Percentiles rank a stretch among this genome's conserved stretches.
These are phyloP conservation scores for Pueraria montana DNA, from an alignment of 306 rosid genomes.

Conservation along the genomic window DNA sequence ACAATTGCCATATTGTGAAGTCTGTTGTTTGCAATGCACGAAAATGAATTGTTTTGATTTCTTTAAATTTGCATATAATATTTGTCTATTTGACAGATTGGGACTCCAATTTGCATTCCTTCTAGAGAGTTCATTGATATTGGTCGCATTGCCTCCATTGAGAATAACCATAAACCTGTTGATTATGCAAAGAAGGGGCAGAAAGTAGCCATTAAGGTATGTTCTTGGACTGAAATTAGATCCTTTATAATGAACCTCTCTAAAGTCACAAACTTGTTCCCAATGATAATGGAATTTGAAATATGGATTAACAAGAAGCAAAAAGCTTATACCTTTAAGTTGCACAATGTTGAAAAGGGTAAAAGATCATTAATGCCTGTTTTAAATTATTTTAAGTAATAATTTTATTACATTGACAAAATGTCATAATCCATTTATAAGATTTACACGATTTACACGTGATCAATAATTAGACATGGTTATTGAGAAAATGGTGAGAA, in stretches of 20 bases:
- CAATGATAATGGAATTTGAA: slow-evolving; percentile 10
- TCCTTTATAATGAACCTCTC: background rate
- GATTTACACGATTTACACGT: background rate
- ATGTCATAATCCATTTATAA: slow-evolving; percentile 4
- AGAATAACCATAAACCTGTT: slow-evolving; percentile 91
- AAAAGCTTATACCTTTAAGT: slow-evolving; percentile 10
- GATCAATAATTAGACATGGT: slow-evolving; percentile 4
- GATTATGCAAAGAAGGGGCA: slow-evolving; percentile 92
- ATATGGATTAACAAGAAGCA: slow-evolving; percentile 5
- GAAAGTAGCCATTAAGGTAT: slow-evolving; percentile 91
- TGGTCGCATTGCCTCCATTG: slow-evolving; percentile 89
- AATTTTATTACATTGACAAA: background rate
- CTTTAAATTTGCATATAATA: slow-evolving; percentile 39
- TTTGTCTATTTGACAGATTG: slow-evolving; percentile 68
- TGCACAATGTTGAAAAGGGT: background rate
- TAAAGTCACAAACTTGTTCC: background rate
- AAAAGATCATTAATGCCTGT: slow-evolving; percentile 7
- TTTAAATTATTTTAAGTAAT: slow-evolving; percentile 31
- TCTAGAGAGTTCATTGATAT: slow-evolving; percentile 84
- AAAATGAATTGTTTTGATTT: slow-evolving; percentile 3
- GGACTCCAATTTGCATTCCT: slow-evolving; percentile 95
- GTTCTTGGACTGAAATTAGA: slow-evolving; percentile 31
- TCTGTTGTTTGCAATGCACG: slow-evolving; percentile 10
- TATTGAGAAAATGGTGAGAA: slow-evolving; percentile 34
- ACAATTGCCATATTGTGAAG: background rate